Evolutionary conservation across 2,329 filamentous ascomycete species (phyloP), one percentile per base, ranked within the genome.

Genomic region (Phialophora chinensis): DNA sequence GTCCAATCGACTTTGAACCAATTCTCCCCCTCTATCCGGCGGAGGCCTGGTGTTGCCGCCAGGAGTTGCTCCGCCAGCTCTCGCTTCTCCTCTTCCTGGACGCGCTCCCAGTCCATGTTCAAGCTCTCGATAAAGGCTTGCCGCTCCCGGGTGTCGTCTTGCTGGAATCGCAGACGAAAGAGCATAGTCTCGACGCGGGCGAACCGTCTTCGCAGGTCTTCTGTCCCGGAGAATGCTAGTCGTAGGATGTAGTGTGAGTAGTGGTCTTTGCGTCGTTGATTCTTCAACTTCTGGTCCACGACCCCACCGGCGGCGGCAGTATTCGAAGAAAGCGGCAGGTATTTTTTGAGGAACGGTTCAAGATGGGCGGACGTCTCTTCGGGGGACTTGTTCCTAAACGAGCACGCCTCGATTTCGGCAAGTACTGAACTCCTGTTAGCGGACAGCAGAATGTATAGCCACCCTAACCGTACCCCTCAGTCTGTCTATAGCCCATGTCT

Each of bases 1-100:
- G 93, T 91, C 93, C 94, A 99, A 74, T 97, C 92, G 0, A 98
- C 92, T 80, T 97, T 98, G 84, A 96, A 96, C 90, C 92, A 99
- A 29, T 83, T 88, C 73, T 95, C 92, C 50, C 97, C 92, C 17
- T 97, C 92, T 5, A 83, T 69, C 62, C 78, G 77, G 49, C 77
- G 78, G 56, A 84, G 73, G 4, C 82, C 81, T 7, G 79, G 79
- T 2, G 84, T 87, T 4, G 85, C 84, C 38, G 87, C 86, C 0
- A 84, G 80, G 60, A 96, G 79, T 66, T 91, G 85, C 0, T 86
- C 81, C 0, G 83, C 82, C 62, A 92, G 80, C 67, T 85, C 83
- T n/a, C 80, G 86, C 85, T 87, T 92, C 79, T 99, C 95, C 1
- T 91, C 89, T 0, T 93, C 91, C 0, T 84, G 82, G 0, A 98